phyloP scores from a whole-genome alignment of 2,329 filamentous ascomycete species.

The Talaromyces sp. region DNA sequence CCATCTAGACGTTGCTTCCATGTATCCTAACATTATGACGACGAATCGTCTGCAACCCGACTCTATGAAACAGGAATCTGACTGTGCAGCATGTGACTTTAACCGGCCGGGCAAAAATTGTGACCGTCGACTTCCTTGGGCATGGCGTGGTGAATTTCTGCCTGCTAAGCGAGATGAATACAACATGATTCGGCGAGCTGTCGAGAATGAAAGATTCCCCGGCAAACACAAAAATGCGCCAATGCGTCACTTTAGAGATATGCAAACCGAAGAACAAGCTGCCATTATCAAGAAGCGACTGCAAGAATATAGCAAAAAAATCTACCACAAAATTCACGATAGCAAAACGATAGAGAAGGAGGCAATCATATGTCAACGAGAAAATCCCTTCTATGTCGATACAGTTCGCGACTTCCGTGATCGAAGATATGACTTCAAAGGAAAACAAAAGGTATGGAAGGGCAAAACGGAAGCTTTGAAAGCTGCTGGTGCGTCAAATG shows the following conservation, averaged over 20 bases:
- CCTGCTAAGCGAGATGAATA: slow-evolving; percentile 97
- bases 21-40: slow-evolving; percentile 99
- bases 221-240: slow-evolving; percentile 70
- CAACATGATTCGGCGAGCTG: slow-evolving; percentile 93
- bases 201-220: slow-evolving; percentile 91
- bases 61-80: slow-evolving; percentile 96
- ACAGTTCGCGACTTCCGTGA: slow-evolving; percentile 96
- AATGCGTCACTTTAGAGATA: slow-evolving; percentile 71
- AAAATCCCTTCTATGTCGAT: slow-evolving; percentile 97
- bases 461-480: slow-evolving; percentile 88
- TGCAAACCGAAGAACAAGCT: slow-evolving; percentile 79
- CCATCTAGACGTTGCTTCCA: slow-evolving; percentile 96
- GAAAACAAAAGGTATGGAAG: slow-evolving; percentile 97
- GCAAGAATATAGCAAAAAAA: slow-evolving; percentile 93
- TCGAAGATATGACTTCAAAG: slow-evolving; percentile 96
- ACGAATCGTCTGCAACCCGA: slow-evolving; percentile 96
- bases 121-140: slow-evolving; percentile 90
- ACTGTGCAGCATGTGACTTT: slow-evolving; percentile 97
- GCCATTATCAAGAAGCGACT: slow-evolving; percentile 77
- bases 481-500: slow-evolving; percentile 68
- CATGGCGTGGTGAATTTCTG: slow-evolving; percentile 96
- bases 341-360: slow-evolving; percentile 88
- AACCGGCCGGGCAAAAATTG: slow-evolving; percentile 97
- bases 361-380: slow-evolving; percentile 95
- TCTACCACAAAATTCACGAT: slow-evolving; percentile 98